Evolutionary conservation across 2,329 filamentous ascomycete species (phyloP).

Genomic region (Daldinia eschscholtzii): DNA sequence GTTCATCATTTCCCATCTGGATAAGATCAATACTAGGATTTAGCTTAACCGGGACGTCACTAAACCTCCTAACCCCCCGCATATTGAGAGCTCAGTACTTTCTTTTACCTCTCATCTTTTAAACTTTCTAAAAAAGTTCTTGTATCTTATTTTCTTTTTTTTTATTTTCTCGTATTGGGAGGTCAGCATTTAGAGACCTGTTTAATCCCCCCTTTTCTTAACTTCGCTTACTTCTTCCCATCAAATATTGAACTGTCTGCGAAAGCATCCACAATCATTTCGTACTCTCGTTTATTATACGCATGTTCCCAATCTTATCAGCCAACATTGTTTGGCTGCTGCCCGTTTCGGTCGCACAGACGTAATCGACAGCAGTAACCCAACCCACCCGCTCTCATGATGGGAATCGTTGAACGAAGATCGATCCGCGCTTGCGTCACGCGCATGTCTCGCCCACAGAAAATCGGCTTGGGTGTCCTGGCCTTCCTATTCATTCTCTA

Average conservation of each 20-base stretch:
- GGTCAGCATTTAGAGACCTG: conserved; percentile 8
- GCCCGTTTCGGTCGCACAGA: conserved; percentile 20
- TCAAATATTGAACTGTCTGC: neutral
- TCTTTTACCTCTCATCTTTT: conserved; percentile 20
- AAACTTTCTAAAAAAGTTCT: conserved; percentile 29
- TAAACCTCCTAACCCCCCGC: conserved; percentile 39
- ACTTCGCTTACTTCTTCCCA: neutral
- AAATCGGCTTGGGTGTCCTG: conserved; percentile 45
- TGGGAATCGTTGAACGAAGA: conserved; percentile 48
- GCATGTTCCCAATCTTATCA: conserved; percentile 30
- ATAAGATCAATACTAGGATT: conserved; percentile 33
- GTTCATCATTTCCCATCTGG: conserved; percentile 31
- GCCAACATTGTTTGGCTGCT: conserved; percentile 15
- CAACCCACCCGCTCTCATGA: conserved; percentile 23
- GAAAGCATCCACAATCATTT: conserved; percentile 20
- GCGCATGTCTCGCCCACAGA: conserved; percentile 50
- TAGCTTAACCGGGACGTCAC: conserved; percentile 35
- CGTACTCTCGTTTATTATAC: conserved; percentile 17
- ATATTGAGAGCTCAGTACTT: conserved; percentile 19
- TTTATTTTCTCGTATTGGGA: conserved; percentile 12
- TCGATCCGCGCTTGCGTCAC: conserved; percentile 47
- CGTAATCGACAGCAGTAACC: conserved; percentile 26
- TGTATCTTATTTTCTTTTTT: conserved; percentile 27
- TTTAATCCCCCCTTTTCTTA: conserved; percentile 12
- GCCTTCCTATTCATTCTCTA: conserved; percentile 50